A percentile compares a stretch with the other conserved stretches of the same genome.
Evolutionary conservation across 176 grass and related monocot genomes (phyloP).

Genomic region (Eleusine coracana): DNA sequence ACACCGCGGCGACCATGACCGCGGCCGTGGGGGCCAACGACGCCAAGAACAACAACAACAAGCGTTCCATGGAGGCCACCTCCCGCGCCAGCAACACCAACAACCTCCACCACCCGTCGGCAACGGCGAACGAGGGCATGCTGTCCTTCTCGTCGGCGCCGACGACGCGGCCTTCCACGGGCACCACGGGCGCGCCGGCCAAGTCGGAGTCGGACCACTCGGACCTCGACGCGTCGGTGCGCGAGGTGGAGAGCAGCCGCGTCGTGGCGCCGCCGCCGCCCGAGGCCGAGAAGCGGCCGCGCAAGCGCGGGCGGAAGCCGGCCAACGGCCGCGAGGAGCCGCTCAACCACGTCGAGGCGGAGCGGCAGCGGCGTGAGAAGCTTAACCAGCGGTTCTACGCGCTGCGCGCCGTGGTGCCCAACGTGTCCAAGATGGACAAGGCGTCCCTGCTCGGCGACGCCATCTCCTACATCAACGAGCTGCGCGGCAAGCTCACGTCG

Average conservation of each 20-base stretch:
- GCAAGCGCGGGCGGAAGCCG: constrained; percentile 91
- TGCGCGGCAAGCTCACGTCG: constrained; percentile 62
- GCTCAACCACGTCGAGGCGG: constrained; percentile 93
- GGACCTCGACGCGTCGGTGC: constrained; percentile 76
- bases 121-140: constrained; percentile 69
- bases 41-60: constrained; percentile 49
- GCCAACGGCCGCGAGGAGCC: constrained; percentile 97
- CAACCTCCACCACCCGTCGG: constrained; percentile 48
- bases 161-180: constrained; percentile 49
- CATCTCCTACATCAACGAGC: constrained; percentile 95
- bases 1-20: constrained; percentile 43
- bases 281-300: constrained; percentile 89
- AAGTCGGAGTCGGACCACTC: constrained; percentile 94
- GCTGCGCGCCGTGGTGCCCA: constrained; percentile 91
- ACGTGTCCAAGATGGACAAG: constrained; percentile 99
- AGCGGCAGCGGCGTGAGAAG: constrained; percentile 95
- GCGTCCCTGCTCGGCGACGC: constrained; percentile 93
- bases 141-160: constrained; percentile 86
- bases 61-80: constrained; percentile 78
- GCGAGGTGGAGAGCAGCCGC: constrained; percentile 93
- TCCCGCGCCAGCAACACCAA: constrained; percentile 87
- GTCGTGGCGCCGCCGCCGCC: constrained; percentile 60
- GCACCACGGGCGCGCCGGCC: constrained; percentile 48
- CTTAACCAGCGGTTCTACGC: constrained; percentile 99
- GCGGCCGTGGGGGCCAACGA: constrained; percentile 42